These are phyloP conservation scores for Rhizoctonia solani DNA, from an alignment of 1,284 basidiomycete genomes.

Conservation along the genomic window DNA sequence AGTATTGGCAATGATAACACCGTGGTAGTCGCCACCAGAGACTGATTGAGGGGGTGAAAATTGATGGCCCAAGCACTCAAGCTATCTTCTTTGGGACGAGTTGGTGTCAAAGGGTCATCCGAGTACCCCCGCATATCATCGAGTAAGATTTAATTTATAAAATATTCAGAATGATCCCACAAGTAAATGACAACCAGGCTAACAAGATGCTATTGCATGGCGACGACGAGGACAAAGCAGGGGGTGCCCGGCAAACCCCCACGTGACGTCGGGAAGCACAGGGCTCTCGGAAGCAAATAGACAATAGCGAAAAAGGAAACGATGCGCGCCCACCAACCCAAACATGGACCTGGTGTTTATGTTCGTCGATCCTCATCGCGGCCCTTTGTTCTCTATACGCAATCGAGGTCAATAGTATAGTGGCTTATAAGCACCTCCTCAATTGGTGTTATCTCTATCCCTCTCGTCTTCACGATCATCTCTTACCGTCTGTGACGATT, in stretches of 20 bases:
- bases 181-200: not conserved
- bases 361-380: not conserved
- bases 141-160: not conserved
- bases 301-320: slow-evolving; percentile 8
- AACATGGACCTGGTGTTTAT: not conserved
- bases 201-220: too few species aligned
- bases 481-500: slow-evolving; percentile 30
- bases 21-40: too few species aligned
- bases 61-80: too few species aligned
- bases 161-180: not conserved
- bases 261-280: not conserved
- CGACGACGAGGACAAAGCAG: slow-evolving; percentile 15
- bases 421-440: slow-evolving; percentile 7
- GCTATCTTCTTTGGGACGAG: too few species aligned
- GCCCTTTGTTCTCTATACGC: slow-evolving; percentile 11
- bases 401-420: not conserved
- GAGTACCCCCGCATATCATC: not conserved
- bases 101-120: too few species aligned
- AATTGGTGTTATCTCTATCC: not conserved
- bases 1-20: too few species aligned
- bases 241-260: too few species aligned
- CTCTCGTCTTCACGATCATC: not conserved
- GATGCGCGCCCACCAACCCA: not conserved
- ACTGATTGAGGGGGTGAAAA: too few species aligned
- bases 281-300: not conserved